Percentiles rank a stretch among this genome's conserved stretches.
Conservation (phyloP, 495 filamentous ascomycete species). For the Neohortaea acidophila region DNA sequence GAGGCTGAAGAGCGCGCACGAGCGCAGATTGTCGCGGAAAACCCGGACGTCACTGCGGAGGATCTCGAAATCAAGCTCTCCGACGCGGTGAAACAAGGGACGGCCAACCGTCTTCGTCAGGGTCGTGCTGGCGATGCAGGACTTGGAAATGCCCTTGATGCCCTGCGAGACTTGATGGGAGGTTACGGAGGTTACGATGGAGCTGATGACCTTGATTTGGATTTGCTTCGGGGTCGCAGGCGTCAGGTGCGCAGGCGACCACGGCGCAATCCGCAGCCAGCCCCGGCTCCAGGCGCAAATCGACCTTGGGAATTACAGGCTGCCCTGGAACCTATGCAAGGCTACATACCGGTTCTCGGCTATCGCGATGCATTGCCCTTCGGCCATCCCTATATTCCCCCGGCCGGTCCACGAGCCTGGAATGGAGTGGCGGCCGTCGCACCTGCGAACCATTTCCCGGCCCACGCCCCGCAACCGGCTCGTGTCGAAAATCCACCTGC, state of each 20-base stretch:
- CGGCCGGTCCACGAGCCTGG: too few species aligned
- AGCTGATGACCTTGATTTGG: not conserved
- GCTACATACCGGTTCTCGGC: not conserved
- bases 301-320: not conserved
- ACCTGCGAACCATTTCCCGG: too few species aligned
- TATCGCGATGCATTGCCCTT: too few species aligned
- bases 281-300: not conserved
- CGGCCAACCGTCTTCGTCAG: constrained; percentile 1
- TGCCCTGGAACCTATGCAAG: not conserved
- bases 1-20: constrained; percentile 46
- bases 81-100: constrained; percentile 30
- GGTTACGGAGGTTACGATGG: not conserved
- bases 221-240: not conserved
- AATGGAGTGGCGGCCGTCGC: too few species aligned
- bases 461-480: too few species aligned
- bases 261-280: not conserved
- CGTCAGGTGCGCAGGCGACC: not conserved
- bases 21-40: constrained; percentile 38
- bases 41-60: constrained; percentile 44
- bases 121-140: not conserved
- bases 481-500: too few species aligned
- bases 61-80: constrained; percentile 45
- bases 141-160: not conserved
- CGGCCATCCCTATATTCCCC: too few species aligned
- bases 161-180: not conserved